phyloP scores from a whole-genome alignment of 1,139 yeast genomes.

The Geotrichum cucujoidarum region DNA sequence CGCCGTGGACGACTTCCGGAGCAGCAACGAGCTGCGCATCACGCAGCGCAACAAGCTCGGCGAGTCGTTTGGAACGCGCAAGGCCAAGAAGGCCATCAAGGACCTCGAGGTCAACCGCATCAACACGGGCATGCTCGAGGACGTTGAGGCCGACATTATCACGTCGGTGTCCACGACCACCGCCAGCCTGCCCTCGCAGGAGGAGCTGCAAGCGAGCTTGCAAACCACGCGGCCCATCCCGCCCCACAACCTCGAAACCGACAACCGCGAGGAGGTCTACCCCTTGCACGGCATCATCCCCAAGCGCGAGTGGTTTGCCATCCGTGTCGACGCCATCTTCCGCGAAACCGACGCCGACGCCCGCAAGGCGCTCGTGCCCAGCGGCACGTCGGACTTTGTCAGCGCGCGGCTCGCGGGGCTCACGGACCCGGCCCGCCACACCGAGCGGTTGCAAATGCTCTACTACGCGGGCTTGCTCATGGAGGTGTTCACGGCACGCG shows the following conservation, averaged over 20 bases:
- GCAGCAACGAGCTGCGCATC: slow-evolving; percentile 37
- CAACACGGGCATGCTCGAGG: slow-evolving; percentile 74
- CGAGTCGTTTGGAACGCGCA: slow-evolving; percentile 94
- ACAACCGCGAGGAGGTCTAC: slow-evolving; percentile 75
- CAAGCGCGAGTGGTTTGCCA: slow-evolving; percentile 54
- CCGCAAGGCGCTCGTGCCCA: slow-evolving; percentile 56
- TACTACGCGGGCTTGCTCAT: slow-evolving; percentile 74
- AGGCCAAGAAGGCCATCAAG: slow-evolving; percentile 84
- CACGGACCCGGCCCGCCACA: slow-evolving; percentile 36
- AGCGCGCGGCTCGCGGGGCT: slow-evolving; percentile 44
- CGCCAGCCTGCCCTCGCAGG: slow-evolving; percentile 63
- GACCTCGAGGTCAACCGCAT: slow-evolving; percentile 78
- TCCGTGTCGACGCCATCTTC: slow-evolving; percentile 56
- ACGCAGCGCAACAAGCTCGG: slow-evolving; percentile 79
- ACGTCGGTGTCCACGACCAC: slow-evolving; percentile 74
- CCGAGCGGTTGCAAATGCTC: slow-evolving; percentile 59
- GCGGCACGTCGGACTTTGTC: slow-evolving; percentile 48
- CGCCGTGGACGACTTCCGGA: slow-evolving; percentile 59
- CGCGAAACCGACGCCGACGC: slow-evolving; percentile 47
- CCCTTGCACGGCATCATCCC: slow-evolving; percentile 70
- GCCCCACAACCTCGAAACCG: slow-evolving; percentile 65
- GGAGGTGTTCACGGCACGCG: slow-evolving; percentile 73
- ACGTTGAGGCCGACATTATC: slow-evolving; percentile 71
- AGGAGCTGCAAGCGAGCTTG: slow-evolving; percentile 50
- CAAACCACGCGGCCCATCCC: slow-evolving; percentile 80